Evolutionary conservation across 805 yeast species (phyloP).

Genomic region (Saccharomycopsis amapae): DNA sequence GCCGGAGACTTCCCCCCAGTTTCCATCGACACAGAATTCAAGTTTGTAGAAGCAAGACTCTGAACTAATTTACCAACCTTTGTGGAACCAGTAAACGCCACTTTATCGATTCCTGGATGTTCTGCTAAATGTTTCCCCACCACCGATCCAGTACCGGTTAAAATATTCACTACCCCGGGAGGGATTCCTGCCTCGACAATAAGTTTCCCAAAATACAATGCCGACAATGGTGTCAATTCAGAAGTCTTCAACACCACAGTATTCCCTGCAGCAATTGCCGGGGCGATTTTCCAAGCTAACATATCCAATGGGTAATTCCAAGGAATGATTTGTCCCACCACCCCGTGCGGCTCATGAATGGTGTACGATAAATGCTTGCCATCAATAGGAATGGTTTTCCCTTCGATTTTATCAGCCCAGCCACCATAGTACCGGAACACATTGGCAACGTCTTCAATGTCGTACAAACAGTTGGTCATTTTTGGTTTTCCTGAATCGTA

Average conservation of each 20-base stretch:
- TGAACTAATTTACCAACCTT: constrained; percentile 40
- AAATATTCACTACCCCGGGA: constrained; percentile 42
- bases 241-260: constrained; percentile 42
- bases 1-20: constrained; percentile 49
- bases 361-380: constrained; percentile 47
- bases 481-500: constrained; percentile 55
- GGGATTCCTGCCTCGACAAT: constrained; percentile 42
- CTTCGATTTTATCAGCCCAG: constrained; percentile 63
- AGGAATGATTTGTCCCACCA: constrained; percentile 45
- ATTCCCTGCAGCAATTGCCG: constrained; percentile 43
- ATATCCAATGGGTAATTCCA: constrained; percentile 46
- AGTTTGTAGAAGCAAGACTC: constrained; percentile 35
- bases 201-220: constrained; percentile 36
- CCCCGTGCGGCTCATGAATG: constrained; percentile 47
- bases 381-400: constrained; percentile 56
- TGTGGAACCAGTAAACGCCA: constrained; percentile 53
- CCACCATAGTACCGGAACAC: constrained; percentile 65
- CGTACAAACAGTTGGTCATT: constrained; percentile 46
- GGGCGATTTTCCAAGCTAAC: constrained; percentile 44
- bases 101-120: constrained; percentile 40
- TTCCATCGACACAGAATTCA: constrained; percentile 43
- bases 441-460: constrained; percentile 49
- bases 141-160: constrained; percentile 38
- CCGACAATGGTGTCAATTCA: constrained; percentile 44
- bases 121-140: constrained; percentile 42